phyloP scores from a whole-genome alignment of 441 rosid genomes.

The Euphorbia celastroides region DNA sequence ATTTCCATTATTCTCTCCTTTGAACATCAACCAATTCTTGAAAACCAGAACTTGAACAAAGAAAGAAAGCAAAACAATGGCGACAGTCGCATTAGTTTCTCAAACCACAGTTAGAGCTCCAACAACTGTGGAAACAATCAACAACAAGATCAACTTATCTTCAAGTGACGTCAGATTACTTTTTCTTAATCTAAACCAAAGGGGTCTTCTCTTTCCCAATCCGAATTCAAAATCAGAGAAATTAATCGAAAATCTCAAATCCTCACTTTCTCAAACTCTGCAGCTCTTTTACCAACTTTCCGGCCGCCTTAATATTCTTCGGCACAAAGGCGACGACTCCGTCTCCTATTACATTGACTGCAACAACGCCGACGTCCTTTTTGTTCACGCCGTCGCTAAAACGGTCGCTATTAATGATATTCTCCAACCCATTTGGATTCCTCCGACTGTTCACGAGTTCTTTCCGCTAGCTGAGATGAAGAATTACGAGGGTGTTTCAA shows the following conservation, averaged over 20 bases:
- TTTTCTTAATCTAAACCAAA: neutral
- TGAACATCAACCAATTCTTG: too few species aligned
- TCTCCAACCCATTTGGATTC: constrained; percentile 12
- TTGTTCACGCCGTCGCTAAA: constrained; percentile 14
- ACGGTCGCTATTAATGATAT: constrained; percentile 18
- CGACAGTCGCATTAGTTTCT: too few species aligned
- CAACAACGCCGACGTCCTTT: constrained; percentile 16
- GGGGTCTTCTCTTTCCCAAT: constrained; percentile 18
- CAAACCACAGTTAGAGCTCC: too few species aligned
- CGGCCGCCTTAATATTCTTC: constrained; percentile 20
- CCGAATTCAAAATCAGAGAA: neutral
- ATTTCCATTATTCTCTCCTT: too few species aligned
- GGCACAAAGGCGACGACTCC: constrained; percentile 12
- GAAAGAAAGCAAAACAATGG: too few species aligned
- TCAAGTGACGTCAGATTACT: constrained; percentile 20
- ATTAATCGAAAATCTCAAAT: neutral
- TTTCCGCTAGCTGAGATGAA: constrained; percentile 13
- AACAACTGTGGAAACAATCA: too few species aligned
- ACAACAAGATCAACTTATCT: constrained; percentile 10
- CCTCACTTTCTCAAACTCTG: constrained; percentile 18
- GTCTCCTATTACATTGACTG: constrained; percentile 18
- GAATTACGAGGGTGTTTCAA: too few species aligned
- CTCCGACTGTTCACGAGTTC: constrained; percentile 11
- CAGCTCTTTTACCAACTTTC: constrained; percentile 22
- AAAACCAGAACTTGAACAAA: too few species aligned